Conservation (phyloP, 129 eudicot species). For the Scalesia atractyloides region DNA sequence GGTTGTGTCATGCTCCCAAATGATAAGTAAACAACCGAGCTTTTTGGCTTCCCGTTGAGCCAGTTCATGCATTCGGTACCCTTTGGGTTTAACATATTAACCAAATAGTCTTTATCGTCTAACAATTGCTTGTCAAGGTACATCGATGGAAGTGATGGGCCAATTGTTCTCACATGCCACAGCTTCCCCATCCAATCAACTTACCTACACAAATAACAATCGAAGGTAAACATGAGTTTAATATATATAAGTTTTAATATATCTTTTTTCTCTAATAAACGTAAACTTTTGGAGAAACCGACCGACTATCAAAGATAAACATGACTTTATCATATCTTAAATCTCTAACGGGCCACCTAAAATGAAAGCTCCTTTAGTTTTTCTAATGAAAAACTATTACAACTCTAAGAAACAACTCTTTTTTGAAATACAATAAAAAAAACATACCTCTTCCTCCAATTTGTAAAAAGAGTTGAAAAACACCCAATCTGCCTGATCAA, state of each 20-base stretch:
- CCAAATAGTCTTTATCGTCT: conserved; percentile 34
- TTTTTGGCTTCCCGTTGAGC: conserved; percentile 33
- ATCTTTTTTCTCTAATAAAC: background rate
- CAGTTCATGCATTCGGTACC: conserved; percentile 36
- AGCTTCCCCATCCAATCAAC: conserved; percentile 36
- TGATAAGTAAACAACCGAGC: conserved; percentile 37
- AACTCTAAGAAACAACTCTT: too few relatives aligned
- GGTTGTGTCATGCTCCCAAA: conserved; percentile 37
- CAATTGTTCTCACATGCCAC: conserved; percentile 41
- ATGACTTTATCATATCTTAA: too few relatives aligned
- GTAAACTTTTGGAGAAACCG: too few relatives aligned
- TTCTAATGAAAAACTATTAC: too few relatives aligned
- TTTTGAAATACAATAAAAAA: background rate
- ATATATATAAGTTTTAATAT: background rate
- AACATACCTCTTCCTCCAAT: conserved; percentile 47
- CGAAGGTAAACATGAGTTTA: conserved; percentile 1
- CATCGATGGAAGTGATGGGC: conserved; percentile 43
- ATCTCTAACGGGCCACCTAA: too few relatives aligned
- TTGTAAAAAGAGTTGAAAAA: conserved; percentile 45
- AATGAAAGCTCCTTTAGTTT: too few relatives aligned
- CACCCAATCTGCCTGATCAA: conserved; percentile 50
- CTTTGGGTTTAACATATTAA: conserved; percentile 22
- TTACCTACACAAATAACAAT: conserved; percentile 12
- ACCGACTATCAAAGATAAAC: too few relatives aligned
- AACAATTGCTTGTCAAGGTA: conserved; percentile 35